Base-by-base conservation (phyloP, 1,284 basidiomycete genomes). In the Rhodotorula glutinis region DNA sequence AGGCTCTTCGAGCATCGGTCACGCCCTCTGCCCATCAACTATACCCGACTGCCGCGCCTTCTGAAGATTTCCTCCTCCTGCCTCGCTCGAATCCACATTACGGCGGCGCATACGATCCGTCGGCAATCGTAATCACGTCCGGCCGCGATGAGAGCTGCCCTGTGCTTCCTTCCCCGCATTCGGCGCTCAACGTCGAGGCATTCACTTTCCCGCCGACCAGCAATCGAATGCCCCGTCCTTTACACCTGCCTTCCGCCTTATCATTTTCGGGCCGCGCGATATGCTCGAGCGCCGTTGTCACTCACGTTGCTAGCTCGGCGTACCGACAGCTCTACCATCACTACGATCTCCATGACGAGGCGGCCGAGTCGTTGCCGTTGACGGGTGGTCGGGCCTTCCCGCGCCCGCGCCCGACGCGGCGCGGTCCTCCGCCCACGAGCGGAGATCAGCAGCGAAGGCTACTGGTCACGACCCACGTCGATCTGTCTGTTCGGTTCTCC, bases 21-120 rank as follows among this genome's bases (percentile, higher is more conserved):
- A 77, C 81, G 3, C 84, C 86, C 2, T 81, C 80, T 3, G 83
- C 86, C 49, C 81, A 83, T 4, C 85, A 85, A 64, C 83, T 85
- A 62, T 92, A 91, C 73, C 80, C 82, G 11, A 86, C 86, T 0
- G 76, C 79, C 10, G 85, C 85, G 1, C 78, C 85, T 0, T 83
- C 87, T 8, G 88, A 93, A 74, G 92, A 95, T 75, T 92, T 90
- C 76, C 77, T 90, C 17, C 82, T 93, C 27, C 77, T 92, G 23
- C 89, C 92, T 0, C 83, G 84, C 57, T 80, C 82, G 38, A 89
- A 78, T 67, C 91, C 91, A 1, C 88, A 92, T 77, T 89, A 88
- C 76, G 80, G 82, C 52, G 85, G 87, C 16, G 79, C 83, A 16
- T 87, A 83, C 77, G 90, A 94, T 76, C 88, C 91, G 0, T 80